Evolutionary conservation across 2,329 filamentous ascomycete species (phyloP), one percentile per base, ranked within the genome.

Genomic region (Paramyrothecium sp.): DNA sequence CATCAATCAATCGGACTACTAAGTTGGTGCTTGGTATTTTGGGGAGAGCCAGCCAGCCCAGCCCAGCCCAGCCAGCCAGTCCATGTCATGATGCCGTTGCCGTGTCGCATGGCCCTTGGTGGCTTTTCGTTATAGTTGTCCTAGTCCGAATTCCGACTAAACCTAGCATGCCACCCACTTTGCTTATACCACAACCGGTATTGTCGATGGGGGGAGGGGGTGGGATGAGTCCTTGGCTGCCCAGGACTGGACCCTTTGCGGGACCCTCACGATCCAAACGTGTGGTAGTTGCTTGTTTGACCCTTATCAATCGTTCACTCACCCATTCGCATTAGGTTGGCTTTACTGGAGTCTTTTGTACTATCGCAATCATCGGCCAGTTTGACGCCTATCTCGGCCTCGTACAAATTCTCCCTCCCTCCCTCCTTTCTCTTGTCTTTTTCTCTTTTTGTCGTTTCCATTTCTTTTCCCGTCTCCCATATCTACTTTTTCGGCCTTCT

Each of bases 381-480:
- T 44, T 44, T 44, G 38, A 44, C 38, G 38, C 38, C 38, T 44
- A 44, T 44, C 38, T 44, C 38, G 38, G 38, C 48, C 48, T 44
- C 38, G n/a, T 44, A 44, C 38, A 44, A 44, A 44, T 44, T 44
- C 38, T 44, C n/a, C n/a, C 3, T 44, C 38, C n/a, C 22, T 33
- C 10, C n/a, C 50, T 30, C 50, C 50, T 52, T 4, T 10, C 22
- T 33, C 11, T 54, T 50, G 52, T 34, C 48, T 62, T 26, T 33
- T 55, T 44, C 38, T 50, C 46, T 34, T 51, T 52, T 55, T 53
- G 23, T 44, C 51, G 46, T 46, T 34, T 46, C 20, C 34, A 16
- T 44, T 54, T 55, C 51, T 55, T 54, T 52, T 41, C 51, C 44
- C 54, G 47, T 53, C 49, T 49, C 26, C 26, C 10, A 30, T 30